Conservation (phyloP, 345 rosid species). For the Syzygium aromaticum region DNA sequence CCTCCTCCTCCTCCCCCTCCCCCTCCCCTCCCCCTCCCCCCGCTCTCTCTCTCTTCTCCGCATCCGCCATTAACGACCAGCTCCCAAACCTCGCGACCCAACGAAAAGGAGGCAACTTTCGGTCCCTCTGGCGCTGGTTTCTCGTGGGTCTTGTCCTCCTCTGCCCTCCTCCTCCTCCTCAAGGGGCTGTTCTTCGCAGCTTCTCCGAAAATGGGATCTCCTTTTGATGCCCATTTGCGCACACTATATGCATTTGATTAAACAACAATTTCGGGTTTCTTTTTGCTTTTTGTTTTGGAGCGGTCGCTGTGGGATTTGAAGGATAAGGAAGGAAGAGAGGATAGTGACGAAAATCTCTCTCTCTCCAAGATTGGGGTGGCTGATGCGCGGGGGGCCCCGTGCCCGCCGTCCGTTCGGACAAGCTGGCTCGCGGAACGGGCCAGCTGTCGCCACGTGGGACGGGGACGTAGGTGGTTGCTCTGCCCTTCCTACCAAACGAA, state of each 20-base stretch:
- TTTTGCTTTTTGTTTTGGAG: background rate
- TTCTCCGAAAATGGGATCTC: slow-evolving; percentile 9
- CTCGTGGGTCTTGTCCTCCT: background rate
- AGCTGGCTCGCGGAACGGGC: slow-evolving; percentile 2
- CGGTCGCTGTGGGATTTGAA: background rate
- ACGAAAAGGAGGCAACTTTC: background rate
- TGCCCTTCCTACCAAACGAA: background rate
- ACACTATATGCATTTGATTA: background rate
- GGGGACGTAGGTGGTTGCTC: background rate
- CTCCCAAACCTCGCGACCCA: background rate
- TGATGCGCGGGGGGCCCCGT: background rate
- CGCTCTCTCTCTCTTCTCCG: slow-evolving; percentile 8
- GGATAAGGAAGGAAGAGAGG: background rate
- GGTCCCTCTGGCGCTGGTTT: background rate
- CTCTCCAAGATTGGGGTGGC: background rate
- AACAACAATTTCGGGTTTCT: background rate
- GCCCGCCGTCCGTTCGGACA: background rate
- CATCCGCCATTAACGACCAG: slow-evolving; percentile 31
- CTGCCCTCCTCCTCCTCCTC: background rate
- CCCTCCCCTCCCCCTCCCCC: slow-evolving; percentile 5
- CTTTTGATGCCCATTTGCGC: slow-evolving; percentile 2
- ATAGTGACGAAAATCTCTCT: background rate
- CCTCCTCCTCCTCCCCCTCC: slow-evolving; percentile 9
- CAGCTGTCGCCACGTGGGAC: slow-evolving; percentile 19
- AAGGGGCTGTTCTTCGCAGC: background rate